Conservation (phyloP, 371 early-diverging fungal species). For the Rhizomucor pusillus region DNA sequence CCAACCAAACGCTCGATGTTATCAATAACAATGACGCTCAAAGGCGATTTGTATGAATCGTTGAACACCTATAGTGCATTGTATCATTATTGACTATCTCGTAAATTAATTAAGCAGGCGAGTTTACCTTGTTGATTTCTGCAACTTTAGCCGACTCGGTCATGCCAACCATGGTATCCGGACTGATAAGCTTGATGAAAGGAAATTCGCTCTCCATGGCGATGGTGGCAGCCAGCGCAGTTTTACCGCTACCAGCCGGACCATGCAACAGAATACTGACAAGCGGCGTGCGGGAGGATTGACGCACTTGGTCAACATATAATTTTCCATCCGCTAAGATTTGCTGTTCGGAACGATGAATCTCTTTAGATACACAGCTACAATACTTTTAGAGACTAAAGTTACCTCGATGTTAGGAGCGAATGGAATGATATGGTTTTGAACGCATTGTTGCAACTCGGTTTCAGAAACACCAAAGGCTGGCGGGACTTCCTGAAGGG, state of each 20-base stretch:
- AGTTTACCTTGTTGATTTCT: constrained; percentile 80
- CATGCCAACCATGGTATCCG: constrained; percentile 97
- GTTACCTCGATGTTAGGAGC: constrained; percentile 65
- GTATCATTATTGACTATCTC: constrained; percentile 11
- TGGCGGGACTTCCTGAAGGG: constrained; percentile 96
- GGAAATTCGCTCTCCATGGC: constrained; percentile 96
- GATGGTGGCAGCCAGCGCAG: constrained; percentile 96
- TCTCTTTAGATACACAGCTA: neutral
- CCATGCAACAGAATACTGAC: constrained; percentile 88
- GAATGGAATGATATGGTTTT: constrained; percentile 86
- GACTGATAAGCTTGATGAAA: constrained; percentile 98
- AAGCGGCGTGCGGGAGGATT: constrained; percentile 81
- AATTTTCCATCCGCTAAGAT: constrained; percentile 81
- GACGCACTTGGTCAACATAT: constrained; percentile 85
- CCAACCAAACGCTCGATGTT: constrained; percentile 93
- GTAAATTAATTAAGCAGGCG: neutral
- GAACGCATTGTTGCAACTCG: constrained; percentile 83
- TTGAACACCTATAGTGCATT: constrained; percentile 66
- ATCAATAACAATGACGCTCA: constrained; percentile 96
- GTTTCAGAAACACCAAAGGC: constrained; percentile 97
- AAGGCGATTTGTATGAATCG: constrained; percentile 98
- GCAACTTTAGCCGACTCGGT: constrained; percentile 91
- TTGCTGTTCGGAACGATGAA: constrained; percentile 29
- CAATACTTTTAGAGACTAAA: neutral
- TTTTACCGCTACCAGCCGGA: constrained; percentile 94